Evolutionary conservation across 495 filamentous ascomycete species (phyloP).

Genomic region (Trichoderma asperelloides): DNA sequence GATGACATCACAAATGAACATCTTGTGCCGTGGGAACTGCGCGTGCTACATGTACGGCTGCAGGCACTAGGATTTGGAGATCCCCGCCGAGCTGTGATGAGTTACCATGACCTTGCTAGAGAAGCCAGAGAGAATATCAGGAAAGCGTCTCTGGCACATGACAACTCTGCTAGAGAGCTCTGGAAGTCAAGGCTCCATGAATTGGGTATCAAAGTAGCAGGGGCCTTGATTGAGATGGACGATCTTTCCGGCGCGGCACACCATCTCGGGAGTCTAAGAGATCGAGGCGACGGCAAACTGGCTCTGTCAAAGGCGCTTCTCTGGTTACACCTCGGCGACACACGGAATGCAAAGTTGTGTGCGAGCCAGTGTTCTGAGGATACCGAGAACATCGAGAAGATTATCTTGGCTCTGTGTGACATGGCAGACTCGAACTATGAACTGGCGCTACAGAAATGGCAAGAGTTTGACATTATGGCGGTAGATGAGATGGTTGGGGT

Average conservation of each 20-base stretch:
- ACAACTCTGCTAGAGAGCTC: slow-evolving; percentile 38
- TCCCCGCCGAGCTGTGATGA: slow-evolving; percentile 71
- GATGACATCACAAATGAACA: slow-evolving; percentile 41
- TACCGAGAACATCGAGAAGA: slow-evolving; percentile 20
- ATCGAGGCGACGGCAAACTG: slow-evolving; percentile 24
- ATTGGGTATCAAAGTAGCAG: slow-evolving; percentile 67
- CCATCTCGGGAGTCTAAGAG: slow-evolving; percentile 46
- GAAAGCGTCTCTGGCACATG: slow-evolving; percentile 23
- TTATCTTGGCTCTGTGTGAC: slow-evolving; percentile 56
- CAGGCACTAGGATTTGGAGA: slow-evolving; percentile 81
- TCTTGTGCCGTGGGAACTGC: slow-evolving; percentile 79
- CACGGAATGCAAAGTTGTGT: slow-evolving; percentile 52
- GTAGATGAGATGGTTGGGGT: slow-evolving; percentile 56
- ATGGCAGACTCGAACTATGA: slow-evolving; percentile 73
- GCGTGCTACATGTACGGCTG: slow-evolving; percentile 70
- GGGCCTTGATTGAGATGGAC: slow-evolving; percentile 83
- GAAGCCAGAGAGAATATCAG: slow-evolving; percentile 56
- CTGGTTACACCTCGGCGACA: slow-evolving; percentile 66
- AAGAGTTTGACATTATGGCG: slow-evolving; percentile 35
- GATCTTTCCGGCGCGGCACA: slow-evolving; percentile 68
- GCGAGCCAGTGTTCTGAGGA: slow-evolving; percentile 25
- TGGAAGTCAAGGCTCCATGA: slow-evolving; percentile 67
- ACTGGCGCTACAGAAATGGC: slow-evolving; percentile 55
- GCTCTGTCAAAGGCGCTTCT: slow-evolving; percentile 51
- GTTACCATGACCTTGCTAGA: slow-evolving; percentile 76